Evolutionary conservation across 805 yeast genomes (phyloP).

Genomic region (Helenozyma rhizophorensis): DNA sequence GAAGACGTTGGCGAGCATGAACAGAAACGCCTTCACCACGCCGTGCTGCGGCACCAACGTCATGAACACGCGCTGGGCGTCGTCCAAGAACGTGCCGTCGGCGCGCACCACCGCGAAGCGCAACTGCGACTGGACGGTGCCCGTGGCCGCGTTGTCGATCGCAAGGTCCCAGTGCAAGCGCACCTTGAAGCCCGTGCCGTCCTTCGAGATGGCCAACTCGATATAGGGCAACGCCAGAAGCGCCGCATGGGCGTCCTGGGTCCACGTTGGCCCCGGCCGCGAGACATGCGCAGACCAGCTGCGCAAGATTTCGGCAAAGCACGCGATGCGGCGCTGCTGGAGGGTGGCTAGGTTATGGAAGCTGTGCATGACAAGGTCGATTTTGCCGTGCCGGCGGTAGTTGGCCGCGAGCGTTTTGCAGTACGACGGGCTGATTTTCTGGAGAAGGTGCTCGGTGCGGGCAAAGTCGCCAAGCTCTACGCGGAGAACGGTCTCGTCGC

Average conservation of each 20-base stretch:
- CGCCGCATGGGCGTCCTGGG: not conserved
- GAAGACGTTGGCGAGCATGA: slow-evolving; percentile 19
- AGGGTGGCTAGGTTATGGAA: slow-evolving; percentile 28
- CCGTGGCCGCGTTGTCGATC: slow-evolving; percentile 3
- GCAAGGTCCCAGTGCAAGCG: slow-evolving; percentile 10
- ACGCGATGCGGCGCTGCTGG: slow-evolving; percentile 19
- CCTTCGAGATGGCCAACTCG: slow-evolving; percentile 6
- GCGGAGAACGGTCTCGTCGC: slow-evolving; percentile 7
- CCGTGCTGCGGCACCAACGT: slow-evolving; percentile 23
- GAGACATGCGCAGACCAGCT: slow-evolving; percentile 14
- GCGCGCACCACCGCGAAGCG: slow-evolving; percentile 4
- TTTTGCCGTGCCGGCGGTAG: slow-evolving; percentile 22
- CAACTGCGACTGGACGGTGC: slow-evolving; percentile 6
- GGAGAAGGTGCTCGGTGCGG: slow-evolving; percentile 3
- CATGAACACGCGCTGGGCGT: slow-evolving; percentile 14
- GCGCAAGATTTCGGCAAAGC: slow-evolving; percentile 18
- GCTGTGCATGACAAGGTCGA: slow-evolving; percentile 28
- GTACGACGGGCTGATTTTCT: slow-evolving; percentile 16
- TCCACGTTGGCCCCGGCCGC: slow-evolving; percentile 6
- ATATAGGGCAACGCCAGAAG: slow-evolving; percentile 9
- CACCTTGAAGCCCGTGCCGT: slow-evolving; percentile 1
- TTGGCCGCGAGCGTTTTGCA: slow-evolving; percentile 14
- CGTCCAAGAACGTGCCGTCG: slow-evolving; percentile 8
- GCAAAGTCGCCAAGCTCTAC: slow-evolving; percentile 4
- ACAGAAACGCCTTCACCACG: slow-evolving; percentile 19